phyloP scores from a whole-genome alignment of 1,284 basidiomycete species.

The Ceratobasidium sp. region DNA sequence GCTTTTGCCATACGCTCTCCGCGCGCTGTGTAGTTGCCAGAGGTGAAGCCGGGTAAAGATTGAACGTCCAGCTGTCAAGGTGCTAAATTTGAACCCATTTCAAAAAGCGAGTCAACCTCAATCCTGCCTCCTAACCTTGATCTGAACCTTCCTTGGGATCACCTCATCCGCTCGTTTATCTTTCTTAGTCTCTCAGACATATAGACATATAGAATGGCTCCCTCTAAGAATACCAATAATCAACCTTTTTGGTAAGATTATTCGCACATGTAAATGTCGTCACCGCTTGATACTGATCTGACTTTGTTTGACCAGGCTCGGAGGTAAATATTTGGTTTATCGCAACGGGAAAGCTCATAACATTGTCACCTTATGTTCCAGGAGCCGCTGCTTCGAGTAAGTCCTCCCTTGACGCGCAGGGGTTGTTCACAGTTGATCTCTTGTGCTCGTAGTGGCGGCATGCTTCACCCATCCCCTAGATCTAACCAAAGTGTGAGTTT shows the following conservation, averaged over 20 bases:
- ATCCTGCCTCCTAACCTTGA: slow-evolving; percentile 4
- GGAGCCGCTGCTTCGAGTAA: slow-evolving; percentile 80
- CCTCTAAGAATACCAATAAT: slow-evolving; percentile 18
- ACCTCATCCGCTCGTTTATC: slow-evolving; percentile 29
- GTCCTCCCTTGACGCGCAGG: slow-evolving; percentile 51
- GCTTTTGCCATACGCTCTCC: no score
- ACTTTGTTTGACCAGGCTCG: slow-evolving; percentile 61
- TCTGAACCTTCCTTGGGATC: slow-evolving; percentile 5
- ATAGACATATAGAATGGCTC: slow-evolving; percentile 32
- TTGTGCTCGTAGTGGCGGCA: slow-evolving; percentile 73
- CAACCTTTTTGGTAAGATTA: slow-evolving; percentile 36
- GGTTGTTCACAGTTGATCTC: slow-evolving; percentile 25
- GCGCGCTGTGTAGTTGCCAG: no score
- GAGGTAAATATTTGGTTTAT: slow-evolving; percentile 63
- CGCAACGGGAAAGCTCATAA: slow-evolving; percentile 30
- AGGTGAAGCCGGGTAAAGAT: not conserved
- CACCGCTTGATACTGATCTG: not conserved
- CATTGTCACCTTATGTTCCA: slow-evolving; percentile 50
- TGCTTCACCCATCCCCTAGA: slow-evolving; percentile 88
- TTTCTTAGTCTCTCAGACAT: slow-evolving; percentile 7
- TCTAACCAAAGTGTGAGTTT: slow-evolving; percentile 80
- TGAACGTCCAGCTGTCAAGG: not conserved
- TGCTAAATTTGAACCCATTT: slow-evolving; percentile 38
- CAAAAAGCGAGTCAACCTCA: slow-evolving; percentile 20
- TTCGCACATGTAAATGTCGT: not conserved